Percentiles rank a stretch among this genome's conserved stretches.
phyloP scores from a whole-genome alignment of 2,329 filamentous ascomycete genomes.

The Botrytis galanthina region DNA sequence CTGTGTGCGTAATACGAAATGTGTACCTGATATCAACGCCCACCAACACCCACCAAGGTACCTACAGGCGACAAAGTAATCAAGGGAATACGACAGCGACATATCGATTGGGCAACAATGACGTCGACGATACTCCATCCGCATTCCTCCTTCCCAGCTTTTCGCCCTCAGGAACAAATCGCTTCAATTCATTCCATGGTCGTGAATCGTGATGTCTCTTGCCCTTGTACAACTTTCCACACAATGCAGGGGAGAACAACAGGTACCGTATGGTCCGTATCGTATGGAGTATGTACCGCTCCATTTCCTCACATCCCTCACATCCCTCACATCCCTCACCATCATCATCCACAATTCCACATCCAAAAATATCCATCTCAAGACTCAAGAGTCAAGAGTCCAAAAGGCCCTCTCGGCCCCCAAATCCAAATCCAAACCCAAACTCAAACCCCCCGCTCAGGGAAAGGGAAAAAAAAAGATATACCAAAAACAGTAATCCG shows the following conservation, averaged over 20 bases:
- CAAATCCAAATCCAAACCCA: too few relatives aligned
- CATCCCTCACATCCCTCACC: too few relatives aligned
- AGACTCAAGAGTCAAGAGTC: too few relatives aligned
- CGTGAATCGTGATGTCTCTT: neutral
- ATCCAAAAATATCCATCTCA: neutral
- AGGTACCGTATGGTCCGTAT: neutral
- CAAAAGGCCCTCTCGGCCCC: too few relatives aligned
- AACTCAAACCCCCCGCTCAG: neutral
- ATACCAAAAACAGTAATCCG: constrained; percentile 1
- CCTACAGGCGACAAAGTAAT: neutral
- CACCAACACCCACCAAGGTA: neutral
- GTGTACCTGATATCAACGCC: neutral
- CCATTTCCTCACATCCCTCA: neutral
- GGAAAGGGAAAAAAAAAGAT: too few relatives aligned
- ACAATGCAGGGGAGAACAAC: neutral
- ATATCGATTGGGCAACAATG: neutral
- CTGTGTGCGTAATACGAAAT: neutral
- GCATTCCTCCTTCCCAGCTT: neutral
- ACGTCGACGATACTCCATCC: neutral
- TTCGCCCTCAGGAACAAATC: neutral
- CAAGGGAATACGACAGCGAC: neutral
- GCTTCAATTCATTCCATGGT: neutral
- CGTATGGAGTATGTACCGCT: neutral
- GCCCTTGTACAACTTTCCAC: neutral
- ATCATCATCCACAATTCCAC: neutral